These are phyloP conservation scores for Paraphaeosphaeria minitans DNA, from an alignment of 2,329 filamentous ascomycete species.

Conservation along the genomic window DNA sequence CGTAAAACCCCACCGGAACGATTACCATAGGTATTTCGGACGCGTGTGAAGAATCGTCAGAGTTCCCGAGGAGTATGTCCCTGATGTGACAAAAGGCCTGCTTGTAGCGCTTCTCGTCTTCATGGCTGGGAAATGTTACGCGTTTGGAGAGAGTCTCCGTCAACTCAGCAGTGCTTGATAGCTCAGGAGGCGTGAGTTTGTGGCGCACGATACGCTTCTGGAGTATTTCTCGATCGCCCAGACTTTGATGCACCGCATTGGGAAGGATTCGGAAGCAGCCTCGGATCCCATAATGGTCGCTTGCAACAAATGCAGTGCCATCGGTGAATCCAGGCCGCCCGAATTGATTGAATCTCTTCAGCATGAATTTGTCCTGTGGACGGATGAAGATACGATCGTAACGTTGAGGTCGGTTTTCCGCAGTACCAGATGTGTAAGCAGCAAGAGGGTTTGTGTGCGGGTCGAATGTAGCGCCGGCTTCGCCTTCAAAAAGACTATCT, in stretches of 20 bases:
- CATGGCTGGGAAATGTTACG: conserved; percentile 53
- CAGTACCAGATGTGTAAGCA: conserved; percentile 58
- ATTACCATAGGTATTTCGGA: conserved; percentile 54
- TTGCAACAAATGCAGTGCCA: conserved; percentile 30
- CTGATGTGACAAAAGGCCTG: conserved; percentile 56
- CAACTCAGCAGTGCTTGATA: conserved; percentile 20
- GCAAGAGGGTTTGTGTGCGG: conserved; percentile 63
- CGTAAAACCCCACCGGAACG: conserved; percentile 69
- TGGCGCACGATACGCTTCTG: conserved; percentile 17
- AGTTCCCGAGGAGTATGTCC: conserved; percentile 47
- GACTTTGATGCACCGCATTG: neutral
- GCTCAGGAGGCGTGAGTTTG: conserved; percentile 14
- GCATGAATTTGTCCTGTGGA: conserved; percentile 46
- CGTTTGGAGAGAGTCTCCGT: conserved; percentile 20
- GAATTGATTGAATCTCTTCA: conserved; percentile 63
- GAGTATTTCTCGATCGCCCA: conserved; percentile 10
- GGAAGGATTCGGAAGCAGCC: conserved; percentile 41
- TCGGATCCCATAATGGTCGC: conserved; percentile 62
- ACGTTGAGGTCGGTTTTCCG: conserved; percentile 65
- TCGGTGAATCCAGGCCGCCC: conserved; percentile 50
- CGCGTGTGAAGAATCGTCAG: conserved; percentile 12
- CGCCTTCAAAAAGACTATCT: conserved; percentile 58
- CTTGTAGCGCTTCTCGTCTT: conserved; percentile 52
- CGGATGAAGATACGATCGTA: conserved; percentile 68
- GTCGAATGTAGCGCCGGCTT: conserved; percentile 70